phyloP scores from a whole-genome alignment of 352 stramenopile genomes.

The Elongisporangium prolatum region DNA sequence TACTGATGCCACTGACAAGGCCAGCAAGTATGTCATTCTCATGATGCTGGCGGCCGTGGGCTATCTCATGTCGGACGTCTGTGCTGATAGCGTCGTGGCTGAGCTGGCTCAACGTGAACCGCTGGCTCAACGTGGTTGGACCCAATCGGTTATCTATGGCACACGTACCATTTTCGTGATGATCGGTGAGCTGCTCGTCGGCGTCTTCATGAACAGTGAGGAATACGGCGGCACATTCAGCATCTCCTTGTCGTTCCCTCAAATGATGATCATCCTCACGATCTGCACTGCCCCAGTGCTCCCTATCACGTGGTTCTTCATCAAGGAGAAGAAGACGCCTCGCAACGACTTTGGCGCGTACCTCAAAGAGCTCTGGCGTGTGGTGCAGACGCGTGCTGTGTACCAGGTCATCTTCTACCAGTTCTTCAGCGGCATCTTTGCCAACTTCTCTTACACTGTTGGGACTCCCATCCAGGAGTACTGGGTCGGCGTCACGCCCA shows the following conservation, averaged over 20 bases:
- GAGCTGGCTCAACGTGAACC: conserved; percentile 56
- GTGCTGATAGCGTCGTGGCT: conserved; percentile 43
- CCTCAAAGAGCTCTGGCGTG: conserved; percentile 43
- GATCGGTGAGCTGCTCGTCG: conserved; percentile 33
- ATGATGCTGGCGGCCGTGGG: conserved; percentile 40
- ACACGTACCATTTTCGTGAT: conserved; percentile 32
- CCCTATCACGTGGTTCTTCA: conserved; percentile 20
- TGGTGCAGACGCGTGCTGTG: conserved; percentile 37
- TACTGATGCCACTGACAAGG: conserved; percentile 10
- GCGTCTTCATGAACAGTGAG: conserved; percentile 37
- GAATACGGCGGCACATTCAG: conserved; percentile 37
- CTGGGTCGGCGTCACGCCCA: conserved; percentile 37
- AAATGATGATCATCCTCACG: conserved; percentile 22
- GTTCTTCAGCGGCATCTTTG: conserved; percentile 39
- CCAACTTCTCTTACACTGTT: conserved; percentile 28
- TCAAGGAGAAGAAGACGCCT: conserved; percentile 10
- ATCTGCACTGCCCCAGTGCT: conserved; percentile 12
- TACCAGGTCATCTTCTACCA: conserved; percentile 46
- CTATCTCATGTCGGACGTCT: conserved; percentile 41
- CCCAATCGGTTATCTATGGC: conserved; percentile 43
- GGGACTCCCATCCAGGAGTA: conserved; percentile 30
- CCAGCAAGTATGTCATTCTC: conserved; percentile 29
- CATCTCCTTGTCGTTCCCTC: conserved; percentile 22
- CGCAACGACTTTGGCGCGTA: conserved; percentile 36
- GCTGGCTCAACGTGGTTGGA: conserved; percentile 37